Evolutionary conservation across 805 yeast species (phyloP).

Genomic region (Yarrowia sp.): DNA sequence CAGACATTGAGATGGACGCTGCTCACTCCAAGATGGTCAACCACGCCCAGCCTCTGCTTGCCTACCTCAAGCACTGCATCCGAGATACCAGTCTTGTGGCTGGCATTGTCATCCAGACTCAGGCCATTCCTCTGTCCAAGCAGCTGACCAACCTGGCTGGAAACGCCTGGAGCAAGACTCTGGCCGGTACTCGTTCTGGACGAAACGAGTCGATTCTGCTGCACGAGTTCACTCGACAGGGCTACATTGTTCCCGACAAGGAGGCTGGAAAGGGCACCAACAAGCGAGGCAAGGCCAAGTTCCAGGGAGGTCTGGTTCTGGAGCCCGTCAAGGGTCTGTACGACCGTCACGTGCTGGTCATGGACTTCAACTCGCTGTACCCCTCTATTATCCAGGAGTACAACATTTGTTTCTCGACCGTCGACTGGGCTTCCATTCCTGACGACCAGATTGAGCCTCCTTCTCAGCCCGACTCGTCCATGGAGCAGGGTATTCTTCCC

Average conservation of each 20-base stretch:
- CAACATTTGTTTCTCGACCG: conserved; percentile 96
- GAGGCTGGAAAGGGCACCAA: conserved; percentile 54
- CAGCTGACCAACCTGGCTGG: conserved; percentile 94
- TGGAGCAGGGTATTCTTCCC: conserved; percentile 83
- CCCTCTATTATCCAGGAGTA: conserved; percentile 97
- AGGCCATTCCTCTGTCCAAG: conserved; percentile 85
- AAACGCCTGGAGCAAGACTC: conserved; percentile 94
- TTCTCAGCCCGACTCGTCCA: conserved; percentile 64
- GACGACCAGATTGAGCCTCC: conserved; percentile 69
- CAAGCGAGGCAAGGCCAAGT: conserved; percentile 72
- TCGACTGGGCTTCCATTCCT: conserved; percentile 63
- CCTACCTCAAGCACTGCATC: conserved; percentile 74
- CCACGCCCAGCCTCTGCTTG: conserved; percentile 67
- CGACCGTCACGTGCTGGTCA: conserved; percentile 84
- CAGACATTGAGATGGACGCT: conserved; percentile 77
- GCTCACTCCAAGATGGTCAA: conserved; percentile 60
- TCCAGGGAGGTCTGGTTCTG: conserved; percentile 92
- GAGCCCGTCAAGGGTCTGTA: conserved; percentile 97
- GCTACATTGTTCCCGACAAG: conserved; percentile 88
- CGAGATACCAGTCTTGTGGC: conserved; percentile 73
- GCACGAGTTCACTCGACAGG: conserved; percentile 85
- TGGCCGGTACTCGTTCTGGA: conserved; percentile 95
- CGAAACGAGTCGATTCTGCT: conserved; percentile 91
- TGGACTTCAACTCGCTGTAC: conserved; percentile 97
- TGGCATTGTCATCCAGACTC: conserved; percentile 79